Evolutionary conservation across 805 yeast genomes (phyloP).

Genomic region (Zygosaccharomyces bailii): DNA sequence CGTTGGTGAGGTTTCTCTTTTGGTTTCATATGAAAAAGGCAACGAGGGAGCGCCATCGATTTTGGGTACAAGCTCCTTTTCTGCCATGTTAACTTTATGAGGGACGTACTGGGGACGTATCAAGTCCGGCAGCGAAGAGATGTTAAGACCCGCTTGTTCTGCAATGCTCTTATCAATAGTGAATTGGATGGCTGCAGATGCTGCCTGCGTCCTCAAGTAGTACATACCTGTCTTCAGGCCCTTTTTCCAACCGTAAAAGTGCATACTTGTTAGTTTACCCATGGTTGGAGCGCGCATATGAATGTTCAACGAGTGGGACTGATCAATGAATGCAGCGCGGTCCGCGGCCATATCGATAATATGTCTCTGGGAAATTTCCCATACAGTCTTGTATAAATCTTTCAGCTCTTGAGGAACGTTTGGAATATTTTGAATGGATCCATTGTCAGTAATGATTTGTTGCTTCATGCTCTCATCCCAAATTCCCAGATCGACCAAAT

Average conservation of each 20-base stretch:
- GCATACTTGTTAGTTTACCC: conserved; percentile 95
- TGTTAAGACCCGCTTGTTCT: conserved; percentile 72
- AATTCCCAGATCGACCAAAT: conserved; percentile 70
- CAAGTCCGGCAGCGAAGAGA: conserved; percentile 37
- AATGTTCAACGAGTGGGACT: conserved; percentile 87
- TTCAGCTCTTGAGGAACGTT: conserved; percentile 71
- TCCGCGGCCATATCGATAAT: conserved; percentile 83
- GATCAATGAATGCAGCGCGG: conserved; percentile 80
- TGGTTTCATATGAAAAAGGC: conserved; percentile 10
- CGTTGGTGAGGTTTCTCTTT: conserved; percentile 36
- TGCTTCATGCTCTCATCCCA: conserved; percentile 81
- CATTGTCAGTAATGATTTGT: conserved; percentile 66
- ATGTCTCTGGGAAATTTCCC: conserved; percentile 87
- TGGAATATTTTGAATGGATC: conserved; percentile 75
- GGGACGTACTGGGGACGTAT: conserved; percentile 40
- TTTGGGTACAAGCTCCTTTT: conserved; percentile 16
- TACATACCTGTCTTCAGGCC: conserved; percentile 97
- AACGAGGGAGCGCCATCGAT: conserved; percentile 6
- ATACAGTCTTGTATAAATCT: conserved; percentile 82
- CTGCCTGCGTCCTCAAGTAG: conserved; percentile 93
- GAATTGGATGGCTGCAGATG: conserved; percentile 92
- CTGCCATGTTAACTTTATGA: conserved; percentile 19
- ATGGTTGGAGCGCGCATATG: conserved; percentile 83
- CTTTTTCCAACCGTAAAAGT: conserved; percentile 95
- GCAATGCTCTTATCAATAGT: conserved; percentile 85